These are phyloP conservation scores for Erysimum cheiranthoides DNA, from an alignment of 345 rosid genomes.

Conservation along the genomic window DNA sequence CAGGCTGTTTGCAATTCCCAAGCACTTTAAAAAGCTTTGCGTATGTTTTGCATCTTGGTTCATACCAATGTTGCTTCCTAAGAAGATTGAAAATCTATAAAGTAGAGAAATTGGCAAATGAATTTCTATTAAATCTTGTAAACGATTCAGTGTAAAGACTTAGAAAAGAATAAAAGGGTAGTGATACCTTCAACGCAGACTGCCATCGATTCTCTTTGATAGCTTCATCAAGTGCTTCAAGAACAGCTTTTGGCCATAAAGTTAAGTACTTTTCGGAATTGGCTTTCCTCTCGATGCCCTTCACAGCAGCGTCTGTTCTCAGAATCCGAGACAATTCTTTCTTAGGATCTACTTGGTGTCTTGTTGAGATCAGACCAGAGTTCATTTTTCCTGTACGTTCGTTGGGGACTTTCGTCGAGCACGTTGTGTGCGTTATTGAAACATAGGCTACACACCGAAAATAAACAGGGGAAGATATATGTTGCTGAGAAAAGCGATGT, in stretches of 20 bases:
- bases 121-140: constrained; percentile 1
- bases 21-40: constrained; percentile 76
- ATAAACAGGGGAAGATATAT: not conserved
- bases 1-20: constrained; percentile 72
- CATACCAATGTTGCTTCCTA: constrained; percentile 80
- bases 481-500: constrained; percentile 20
- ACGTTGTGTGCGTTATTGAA: constrained; percentile 40
- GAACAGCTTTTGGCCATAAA: constrained; percentile 84
- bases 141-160: not conserved
- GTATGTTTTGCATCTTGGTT: constrained; percentile 72
- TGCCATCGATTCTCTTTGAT: constrained; percentile 60
- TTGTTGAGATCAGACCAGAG: constrained; percentile 38
- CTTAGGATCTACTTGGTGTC: constrained; percentile 53
- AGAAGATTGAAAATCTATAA: constrained; percentile 75
- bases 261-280: constrained; percentile 69
- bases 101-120: constrained; percentile 1
- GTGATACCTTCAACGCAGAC: constrained; percentile 71
- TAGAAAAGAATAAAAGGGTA: not conserved
- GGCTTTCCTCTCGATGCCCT: constrained; percentile 71
- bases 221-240: constrained; percentile 88
- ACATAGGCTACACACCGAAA: constrained; percentile 13
- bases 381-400: constrained; percentile 34
- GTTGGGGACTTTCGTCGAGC: constrained; percentile 50
- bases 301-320: constrained; percentile 70
- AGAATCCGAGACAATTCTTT: constrained; percentile 69